These are phyloP conservation scores for Fusarium liriodendri DNA, from an alignment of 2,329 filamentous ascomycete genomes.

Conservation along the genomic window DNA sequence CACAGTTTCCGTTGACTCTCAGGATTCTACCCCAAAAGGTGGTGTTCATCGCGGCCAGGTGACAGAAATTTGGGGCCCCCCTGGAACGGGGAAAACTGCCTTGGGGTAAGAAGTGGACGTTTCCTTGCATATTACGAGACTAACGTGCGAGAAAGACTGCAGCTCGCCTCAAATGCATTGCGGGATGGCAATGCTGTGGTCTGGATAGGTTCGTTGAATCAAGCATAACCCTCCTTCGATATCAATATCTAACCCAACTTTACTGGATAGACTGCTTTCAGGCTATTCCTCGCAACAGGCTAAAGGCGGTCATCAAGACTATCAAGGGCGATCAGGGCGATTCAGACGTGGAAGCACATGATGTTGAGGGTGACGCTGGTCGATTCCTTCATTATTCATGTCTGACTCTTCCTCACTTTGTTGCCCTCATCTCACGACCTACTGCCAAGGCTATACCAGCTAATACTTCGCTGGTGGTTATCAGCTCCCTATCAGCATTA, in stretches of 20 bases:
- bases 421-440: constrained; percentile 80
- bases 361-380: constrained; percentile 36
- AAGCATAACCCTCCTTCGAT: not conserved
- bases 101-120: constrained; percentile 70
- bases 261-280: constrained; percentile 60
- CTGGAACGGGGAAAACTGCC: constrained; percentile 86
- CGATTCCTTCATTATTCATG: constrained; percentile 63
- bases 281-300: constrained; percentile 45
- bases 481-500: constrained; percentile 82
- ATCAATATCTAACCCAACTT: constrained; percentile 12
- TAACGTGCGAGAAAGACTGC: constrained; percentile 67
- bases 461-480: constrained; percentile 75
- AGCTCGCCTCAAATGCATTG: constrained; percentile 74
- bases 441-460: constrained; percentile 70
- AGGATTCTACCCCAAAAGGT: constrained; percentile 45
- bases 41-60: constrained; percentile 82
- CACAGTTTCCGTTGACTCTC: constrained; percentile 15
- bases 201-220: constrained; percentile 79
- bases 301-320: constrained; percentile 42
- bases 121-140: constrained; percentile 21
- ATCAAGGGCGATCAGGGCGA: constrained; percentile 16
- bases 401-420: constrained; percentile 74
- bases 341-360: constrained; percentile 9
- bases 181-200: constrained; percentile 71
- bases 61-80: constrained; percentile 89